Evolutionary conservation across 768 basidiomycete species (phyloP).

Genomic region (Fomitopsis pulvina): DNA sequence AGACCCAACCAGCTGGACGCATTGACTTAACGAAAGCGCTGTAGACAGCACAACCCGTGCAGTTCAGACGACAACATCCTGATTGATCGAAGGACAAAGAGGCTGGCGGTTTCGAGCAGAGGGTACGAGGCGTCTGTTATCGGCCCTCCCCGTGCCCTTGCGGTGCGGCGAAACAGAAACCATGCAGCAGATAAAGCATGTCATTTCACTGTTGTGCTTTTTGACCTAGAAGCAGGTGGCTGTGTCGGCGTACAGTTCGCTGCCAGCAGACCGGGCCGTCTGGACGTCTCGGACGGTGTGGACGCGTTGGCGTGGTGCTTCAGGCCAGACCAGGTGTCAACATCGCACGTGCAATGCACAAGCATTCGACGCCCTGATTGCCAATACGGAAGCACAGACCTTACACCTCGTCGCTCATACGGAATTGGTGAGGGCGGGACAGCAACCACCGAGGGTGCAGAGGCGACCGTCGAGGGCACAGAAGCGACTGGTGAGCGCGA

Average conservation of each 20-base stretch:
- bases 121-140: constrained; percentile 13
- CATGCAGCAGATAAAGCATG: constrained; percentile 6
- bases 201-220: neutral
- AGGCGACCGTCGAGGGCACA: too few species aligned
- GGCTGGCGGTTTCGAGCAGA: constrained; percentile 10
- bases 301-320: neutral
- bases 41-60: neutral
- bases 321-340: too few species aligned
- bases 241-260: neutral
- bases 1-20: neutral
- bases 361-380: neutral
- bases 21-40: neutral
- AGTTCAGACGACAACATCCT: neutral
- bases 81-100: neutral
- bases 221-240: neutral
- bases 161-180: constrained; percentile 12
- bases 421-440: too few species aligned
- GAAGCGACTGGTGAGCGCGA: too few species aligned
- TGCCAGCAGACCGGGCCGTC: neutral
- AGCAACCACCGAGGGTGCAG: too few species aligned
- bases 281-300: neutral
- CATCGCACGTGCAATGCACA: neutral
- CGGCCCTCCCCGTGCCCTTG: constrained; percentile 7
- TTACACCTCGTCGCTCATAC: neutral
- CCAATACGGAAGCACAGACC: neutral